Evolutionary conservation across 768 basidiomycete genomes (phyloP), one percentile per base, ranked within the genome.

Genomic region (Pleurotus tuber-regium): DNA sequence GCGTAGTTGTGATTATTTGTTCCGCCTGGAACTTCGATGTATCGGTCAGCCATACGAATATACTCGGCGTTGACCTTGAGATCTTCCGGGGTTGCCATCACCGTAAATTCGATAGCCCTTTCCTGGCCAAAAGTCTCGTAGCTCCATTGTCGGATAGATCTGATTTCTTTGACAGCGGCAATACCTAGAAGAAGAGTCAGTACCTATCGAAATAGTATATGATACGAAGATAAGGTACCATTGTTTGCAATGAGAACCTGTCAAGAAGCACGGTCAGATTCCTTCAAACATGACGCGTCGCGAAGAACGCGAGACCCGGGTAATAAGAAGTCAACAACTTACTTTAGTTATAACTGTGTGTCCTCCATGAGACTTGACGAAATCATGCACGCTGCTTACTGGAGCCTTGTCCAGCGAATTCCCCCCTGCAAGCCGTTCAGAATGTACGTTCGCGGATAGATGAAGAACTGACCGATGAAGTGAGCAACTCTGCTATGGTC

Each of bases 1-100:
- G 97, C 97, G 64, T 98, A 98, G 70, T 99, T 98, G 80, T 98
- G 94, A 78, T 98, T 99, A 69, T 99, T 99, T 16, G 89, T 83
- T 55, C 97, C 97, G 54, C 97, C 97, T 16, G 97, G 95, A 7
- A 99, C 97, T 70, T 99, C 97, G 64, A 99, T 89, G 66, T 97
- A 98, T 61, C 94, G 88, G 68, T 99, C 97, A 36, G 97, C 97
- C 97, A 99, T 99, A 55, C 97, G 89, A 68, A 99, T 99, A 71
- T 99, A 99, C 63, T 99, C 97, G 26, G 97, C 97, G 63, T 99
- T 99, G 68, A 98, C 95, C 69, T 93, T 92, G 57, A 98, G 76
- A 73, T 98, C 96, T 67, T 99, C 97, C 19, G 97, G 97, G 10
- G 97, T 99, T 44, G 97, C 94, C 97, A 99, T 98, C 54, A 98